Conservation (phyloP, 208 protist genomes). For the Trypanosoma rangeli region DNA sequence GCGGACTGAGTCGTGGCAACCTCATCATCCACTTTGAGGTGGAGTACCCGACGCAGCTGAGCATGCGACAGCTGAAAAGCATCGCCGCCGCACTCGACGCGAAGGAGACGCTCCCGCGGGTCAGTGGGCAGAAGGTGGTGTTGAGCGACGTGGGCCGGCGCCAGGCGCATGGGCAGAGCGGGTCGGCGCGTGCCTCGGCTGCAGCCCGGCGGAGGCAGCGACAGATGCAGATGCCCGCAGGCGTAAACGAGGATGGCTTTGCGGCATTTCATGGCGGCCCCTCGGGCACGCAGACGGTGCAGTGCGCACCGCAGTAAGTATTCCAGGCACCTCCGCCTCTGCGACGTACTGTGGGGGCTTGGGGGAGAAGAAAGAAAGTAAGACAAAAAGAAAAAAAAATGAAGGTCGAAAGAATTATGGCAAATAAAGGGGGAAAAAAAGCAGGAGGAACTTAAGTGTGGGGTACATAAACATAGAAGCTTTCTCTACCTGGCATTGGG, state of each 20-base stretch:
- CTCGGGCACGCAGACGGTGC: constrained; percentile 45
- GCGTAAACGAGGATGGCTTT: background rate
- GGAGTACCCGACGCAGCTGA: constrained; percentile 73
- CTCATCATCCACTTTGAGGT: constrained; percentile 86
- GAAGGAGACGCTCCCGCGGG: constrained; percentile 35
- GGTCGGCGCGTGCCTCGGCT: constrained; percentile 20
- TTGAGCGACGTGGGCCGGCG: constrained; percentile 29
- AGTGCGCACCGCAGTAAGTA: constrained; percentile 71
- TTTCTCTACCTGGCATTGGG: background rate
- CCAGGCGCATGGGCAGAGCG: constrained; percentile 1
- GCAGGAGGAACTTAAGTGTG: background rate
- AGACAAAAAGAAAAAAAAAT: constrained; percentile 11
- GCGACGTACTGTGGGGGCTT: background rate
- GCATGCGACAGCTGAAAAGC: constrained; percentile 28
- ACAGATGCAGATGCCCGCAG: background rate
- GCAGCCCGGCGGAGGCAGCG: constrained; percentile 25
- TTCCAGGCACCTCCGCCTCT: background rate
- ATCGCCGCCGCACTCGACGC: constrained; percentile 47
- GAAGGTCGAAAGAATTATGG: constrained; percentile 15
- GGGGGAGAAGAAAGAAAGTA: constrained; percentile 9
- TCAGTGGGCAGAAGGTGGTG: constrained; percentile 68
- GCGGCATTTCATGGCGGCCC: constrained; percentile 2
- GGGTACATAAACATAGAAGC: background rate
- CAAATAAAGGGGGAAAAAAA: background rate
- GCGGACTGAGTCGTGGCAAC: constrained; percentile 72